These are phyloP conservation scores for Gossypium raimondii DNA, from an alignment of 345 rosid species.

Conservation along the genomic window DNA sequence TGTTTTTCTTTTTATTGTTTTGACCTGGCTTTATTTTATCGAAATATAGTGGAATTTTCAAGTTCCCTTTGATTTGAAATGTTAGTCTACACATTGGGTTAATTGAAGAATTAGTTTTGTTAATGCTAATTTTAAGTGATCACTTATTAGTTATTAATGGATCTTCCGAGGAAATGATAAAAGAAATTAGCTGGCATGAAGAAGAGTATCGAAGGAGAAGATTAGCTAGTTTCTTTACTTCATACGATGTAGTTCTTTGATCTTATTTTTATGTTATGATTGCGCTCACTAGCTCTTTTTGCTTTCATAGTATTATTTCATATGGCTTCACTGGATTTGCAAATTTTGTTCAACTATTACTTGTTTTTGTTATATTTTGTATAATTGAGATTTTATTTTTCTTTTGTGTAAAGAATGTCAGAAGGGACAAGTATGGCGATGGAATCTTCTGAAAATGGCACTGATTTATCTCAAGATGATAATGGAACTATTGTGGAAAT, in stretches of 20 bases:
- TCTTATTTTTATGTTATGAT: neutral
- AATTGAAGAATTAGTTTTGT: neutral
- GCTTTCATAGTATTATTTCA: neutral
- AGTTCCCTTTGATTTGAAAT: neutral
- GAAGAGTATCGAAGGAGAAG: neutral
- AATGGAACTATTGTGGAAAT: slow-evolving; percentile 34
- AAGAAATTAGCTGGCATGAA: neutral
- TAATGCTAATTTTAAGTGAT: neutral
- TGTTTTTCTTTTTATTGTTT: no score
- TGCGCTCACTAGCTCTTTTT: neutral
- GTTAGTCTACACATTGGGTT: neutral
- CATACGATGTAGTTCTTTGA: neutral
- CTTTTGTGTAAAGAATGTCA: slow-evolving; percentile 33
- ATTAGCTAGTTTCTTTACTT: neutral
- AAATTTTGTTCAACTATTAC: neutral
- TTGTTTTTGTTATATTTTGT: slow-evolving; percentile 15
- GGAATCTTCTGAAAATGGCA: slow-evolving; percentile 46
- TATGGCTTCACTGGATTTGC: neutral
- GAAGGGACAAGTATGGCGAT: slow-evolving; percentile 33
- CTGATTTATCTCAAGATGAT: slow-evolving; percentile 43
- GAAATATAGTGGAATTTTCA: neutral
- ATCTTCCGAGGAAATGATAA: neutral
- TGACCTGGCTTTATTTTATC: neutral
- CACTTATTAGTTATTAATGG: slow-evolving; percentile 5
- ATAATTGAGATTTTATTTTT: neutral